Base-by-base conservation (phyloP, 1,284 basidiomycete genomes). In the Phellinidium pouzarii region DNA sequence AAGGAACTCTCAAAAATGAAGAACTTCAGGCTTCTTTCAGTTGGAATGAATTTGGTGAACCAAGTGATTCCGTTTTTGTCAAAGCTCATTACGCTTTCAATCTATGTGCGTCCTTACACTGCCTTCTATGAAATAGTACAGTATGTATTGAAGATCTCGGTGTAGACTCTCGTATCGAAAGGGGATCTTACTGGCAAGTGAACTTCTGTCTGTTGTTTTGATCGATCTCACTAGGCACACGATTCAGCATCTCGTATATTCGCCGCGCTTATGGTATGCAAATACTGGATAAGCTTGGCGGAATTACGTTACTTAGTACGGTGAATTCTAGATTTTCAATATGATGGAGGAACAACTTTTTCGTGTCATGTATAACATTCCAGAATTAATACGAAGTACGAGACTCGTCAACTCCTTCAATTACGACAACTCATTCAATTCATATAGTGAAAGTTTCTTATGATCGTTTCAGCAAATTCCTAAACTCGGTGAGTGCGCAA, bases 401-500 rank as follows among this genome's bases (percentile, higher is more conserved):
- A n/a, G n/a, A n/a, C n/a, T n/a, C n/a, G n/a, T n/a, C n/a, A 42
- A 17, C 40, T 42, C 7, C 17, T 26, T n/a, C 20, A 44, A 8
- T 3, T 25, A 9, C 6, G 9, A 22, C 3, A 7, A 19, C 3
- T 59, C 45, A 57, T 63, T 66, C 11, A 29, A 27, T 57, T 60
- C 25, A 63, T 61, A 58, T 70, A 38, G 66, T 68, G n/a, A 74
- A 74, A 58, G 77, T 77, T 2, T 77, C 76, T 3, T 54, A 78
- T 8, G 66, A 71, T 48, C 71, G 76, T 37, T 62, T 77, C 40
- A 67, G 71, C 55, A 66, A 69, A 23, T 80, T 79, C 63, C 54
- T 80, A 47, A 58, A 65, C 42, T 66, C 73, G 19, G 66, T 66
- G 27, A 53, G 61, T 53, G 19, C 12, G 6, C 4, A 20, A 44